These are phyloP conservation scores for Pseudogymnoascus sp. DNA, from an alignment of 2,329 filamentous ascomycete genomes.

Conservation along the genomic window DNA sequence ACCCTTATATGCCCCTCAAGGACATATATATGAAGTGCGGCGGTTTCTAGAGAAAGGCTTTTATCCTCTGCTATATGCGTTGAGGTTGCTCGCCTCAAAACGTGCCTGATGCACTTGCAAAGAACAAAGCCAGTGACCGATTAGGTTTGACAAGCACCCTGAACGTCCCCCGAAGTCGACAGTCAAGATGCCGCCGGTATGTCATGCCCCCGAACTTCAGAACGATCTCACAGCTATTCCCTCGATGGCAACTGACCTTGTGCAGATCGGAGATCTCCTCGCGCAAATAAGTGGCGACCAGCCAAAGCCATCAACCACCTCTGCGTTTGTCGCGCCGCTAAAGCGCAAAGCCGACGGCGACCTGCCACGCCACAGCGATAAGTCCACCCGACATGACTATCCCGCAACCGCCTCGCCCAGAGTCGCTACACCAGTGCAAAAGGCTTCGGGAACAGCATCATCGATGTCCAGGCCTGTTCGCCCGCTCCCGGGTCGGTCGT, in stretches of 20 bases:
- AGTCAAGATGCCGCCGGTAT: constrained; percentile 8
- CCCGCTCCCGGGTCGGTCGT: constrained; percentile 3
- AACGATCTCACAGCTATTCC: not conserved
- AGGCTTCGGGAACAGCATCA: constrained; percentile 16
- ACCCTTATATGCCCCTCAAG: not conserved
- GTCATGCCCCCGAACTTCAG: not conserved
- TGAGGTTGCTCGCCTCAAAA: constrained; percentile 3
- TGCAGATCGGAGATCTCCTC: constrained; percentile 48
- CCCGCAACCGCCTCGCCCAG: constrained; percentile 20
- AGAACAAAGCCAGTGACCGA: constrained; percentile 6
- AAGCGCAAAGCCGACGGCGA: constrained; percentile 54
- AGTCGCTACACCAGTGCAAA: constrained; percentile 16
- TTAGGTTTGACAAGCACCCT: constrained; percentile 6
- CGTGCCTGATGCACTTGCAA: constrained; percentile 6
- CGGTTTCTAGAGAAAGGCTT: not conserved
- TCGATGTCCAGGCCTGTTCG: constrained; percentile 23
- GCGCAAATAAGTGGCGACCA: constrained; percentile 52
- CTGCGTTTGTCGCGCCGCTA: constrained; percentile 27
- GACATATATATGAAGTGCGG: constrained; percentile 1
- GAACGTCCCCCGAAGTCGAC: not conserved
- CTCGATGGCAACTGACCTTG: constrained; percentile 17
- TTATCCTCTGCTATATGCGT: not conserved
- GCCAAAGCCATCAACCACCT: constrained; percentile 24
- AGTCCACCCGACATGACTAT: constrained; percentile 33
- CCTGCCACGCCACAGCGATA: constrained; percentile 33